Conservation (phyloP, 1,284 basidiomycete genomes). For the Agaricales sp. region DNA sequence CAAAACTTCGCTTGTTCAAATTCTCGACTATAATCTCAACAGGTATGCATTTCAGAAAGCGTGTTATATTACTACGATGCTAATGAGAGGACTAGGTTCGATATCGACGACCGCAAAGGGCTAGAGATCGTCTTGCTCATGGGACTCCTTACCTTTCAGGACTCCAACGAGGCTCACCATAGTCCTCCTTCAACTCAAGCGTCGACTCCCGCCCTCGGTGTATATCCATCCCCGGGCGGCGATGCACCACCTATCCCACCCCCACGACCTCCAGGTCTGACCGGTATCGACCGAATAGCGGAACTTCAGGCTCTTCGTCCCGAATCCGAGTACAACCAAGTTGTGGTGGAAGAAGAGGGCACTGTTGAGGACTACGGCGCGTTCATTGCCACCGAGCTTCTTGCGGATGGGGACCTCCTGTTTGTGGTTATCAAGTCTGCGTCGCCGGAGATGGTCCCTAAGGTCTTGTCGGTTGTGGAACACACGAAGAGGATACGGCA, state of each 20-base stretch:
- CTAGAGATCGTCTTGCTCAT: conserved; percentile 74
- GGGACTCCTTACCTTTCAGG: conserved; percentile 66
- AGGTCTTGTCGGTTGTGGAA: conserved; percentile 71
- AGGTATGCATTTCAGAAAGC: conserved; percentile 38
- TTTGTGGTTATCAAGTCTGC: conserved; percentile 66
- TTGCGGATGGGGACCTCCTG: conserved; percentile 67
- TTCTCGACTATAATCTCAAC: conserved; percentile 80
- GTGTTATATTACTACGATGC: conserved; percentile 1
- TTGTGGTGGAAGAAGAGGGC: conserved; percentile 60
- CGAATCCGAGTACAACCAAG: conserved; percentile 60
- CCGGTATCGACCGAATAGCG: conserved; percentile 53
- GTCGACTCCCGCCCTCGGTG: conserved; percentile 46
- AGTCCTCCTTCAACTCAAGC: conserved; percentile 30
- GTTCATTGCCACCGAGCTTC: conserved; percentile 38
- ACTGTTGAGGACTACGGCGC: conserved; percentile 53
- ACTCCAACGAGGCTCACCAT: conserved; percentile 52
- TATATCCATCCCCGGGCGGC: conserved; percentile 37
- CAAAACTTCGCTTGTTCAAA: conserved; percentile 60
- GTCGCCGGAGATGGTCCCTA: conserved; percentile 56
- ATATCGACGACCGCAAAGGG: conserved; percentile 73
- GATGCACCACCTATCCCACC: conserved; percentile 31
- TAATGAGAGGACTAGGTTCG: conserved; percentile 48
- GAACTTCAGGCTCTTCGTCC: conserved; percentile 48
- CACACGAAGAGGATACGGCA: conserved; percentile 66
- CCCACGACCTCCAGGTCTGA: conserved; percentile 51